Evolutionary conservation across 2,329 filamentous ascomycete genomes (phyloP), one percentile per base, ranked within the genome.

Genomic region (Reticulascus tulasneorum): DNA sequence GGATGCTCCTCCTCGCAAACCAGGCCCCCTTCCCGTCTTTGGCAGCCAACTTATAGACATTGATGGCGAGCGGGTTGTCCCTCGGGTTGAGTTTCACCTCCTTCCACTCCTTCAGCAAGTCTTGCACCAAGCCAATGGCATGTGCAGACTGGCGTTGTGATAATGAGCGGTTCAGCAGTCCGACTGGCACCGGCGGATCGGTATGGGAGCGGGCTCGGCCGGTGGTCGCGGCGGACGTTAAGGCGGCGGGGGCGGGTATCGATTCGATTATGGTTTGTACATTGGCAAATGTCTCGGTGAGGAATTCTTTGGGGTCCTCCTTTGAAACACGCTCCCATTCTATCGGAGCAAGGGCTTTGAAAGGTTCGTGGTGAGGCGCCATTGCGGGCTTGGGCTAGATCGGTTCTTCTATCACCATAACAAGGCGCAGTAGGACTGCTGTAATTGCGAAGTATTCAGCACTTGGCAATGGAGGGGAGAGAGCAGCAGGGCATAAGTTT

Each of bases 1-100:
- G 89, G 15, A 94, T 71, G 55, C 88, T 94, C 31, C 84, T 71
- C 37, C 91, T 70, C 17, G 87, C 87, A 60, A 96, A 97, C 91
- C 91, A 97, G 7, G 85, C 73, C 3, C 90, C 91, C 46, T 82
- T 82, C 23, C 87, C 81, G 59, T 97, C 91, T 50, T 86, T 83
- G 3, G 83, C 78, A 0, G 73, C 66, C 41, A 93, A 72, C 58
- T 94, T 94, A 65, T 85, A 95, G 17, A 96, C 79, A 37, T 71
- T 73, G 44, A 96, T 81, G 1, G 74, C 79, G 8, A 87, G 67
- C 1, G 87, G 85, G 52, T 94, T 93, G 15, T 90, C 82, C 47
- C 73, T 80, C 4, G 75, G 61, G 26, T 73, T 78, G 37, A 87
- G 62, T 60, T 88, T 91, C 52, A 90, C 65, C 26, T 88, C 84